Evolutionary conservation across 2,329 filamentous ascomycete species (phyloP).

Genomic region (Cytospora paraplurivora): DNA sequence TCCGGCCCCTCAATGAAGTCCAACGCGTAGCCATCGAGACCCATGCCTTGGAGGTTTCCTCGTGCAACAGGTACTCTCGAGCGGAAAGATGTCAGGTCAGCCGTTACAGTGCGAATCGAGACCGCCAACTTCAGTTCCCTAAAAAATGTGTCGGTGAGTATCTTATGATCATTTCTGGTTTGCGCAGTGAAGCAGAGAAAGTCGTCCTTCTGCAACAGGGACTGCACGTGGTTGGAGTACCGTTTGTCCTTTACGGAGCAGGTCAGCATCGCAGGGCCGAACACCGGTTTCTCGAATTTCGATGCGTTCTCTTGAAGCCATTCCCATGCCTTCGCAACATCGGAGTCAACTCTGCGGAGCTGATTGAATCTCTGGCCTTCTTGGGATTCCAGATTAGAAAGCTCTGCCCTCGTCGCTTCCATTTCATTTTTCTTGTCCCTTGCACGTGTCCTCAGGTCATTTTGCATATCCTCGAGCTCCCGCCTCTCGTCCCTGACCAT

Average conservation of each 20-base stretch:
- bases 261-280: conserved; percentile 77
- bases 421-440: conserved; percentile 44
- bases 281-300: conserved; percentile 74
- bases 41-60: conserved; percentile 58
- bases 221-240: conserved; percentile 61
- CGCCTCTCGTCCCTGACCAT: conserved; percentile 29
- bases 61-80: conserved; percentile 50
- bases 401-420: conserved; percentile 46
- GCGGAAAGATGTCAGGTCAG: conserved; percentile 56
- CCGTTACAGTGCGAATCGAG: conserved; percentile 65
- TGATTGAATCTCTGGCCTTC: conserved; percentile 72
- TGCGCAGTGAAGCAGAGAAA: conserved; percentile 76
- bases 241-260: conserved; percentile 76
- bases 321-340: conserved; percentile 72
- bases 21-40: conserved; percentile 78
- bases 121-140: conserved; percentile 68
- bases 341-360: conserved; percentile 60
- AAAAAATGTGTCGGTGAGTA: conserved; percentile 67
- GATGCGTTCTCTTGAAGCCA: conserved; percentile 77
- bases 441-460: conserved; percentile 47
- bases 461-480: conserved; percentile 30
- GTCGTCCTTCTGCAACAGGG: conserved; percentile 53
- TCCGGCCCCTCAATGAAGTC: conserved; percentile 81
- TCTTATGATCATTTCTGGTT: conserved; percentile 71
- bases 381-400: conserved; percentile 69